Conservation (phyloP, 1,139 yeast genomes). For the Sporopachydermia cereana region DNA sequence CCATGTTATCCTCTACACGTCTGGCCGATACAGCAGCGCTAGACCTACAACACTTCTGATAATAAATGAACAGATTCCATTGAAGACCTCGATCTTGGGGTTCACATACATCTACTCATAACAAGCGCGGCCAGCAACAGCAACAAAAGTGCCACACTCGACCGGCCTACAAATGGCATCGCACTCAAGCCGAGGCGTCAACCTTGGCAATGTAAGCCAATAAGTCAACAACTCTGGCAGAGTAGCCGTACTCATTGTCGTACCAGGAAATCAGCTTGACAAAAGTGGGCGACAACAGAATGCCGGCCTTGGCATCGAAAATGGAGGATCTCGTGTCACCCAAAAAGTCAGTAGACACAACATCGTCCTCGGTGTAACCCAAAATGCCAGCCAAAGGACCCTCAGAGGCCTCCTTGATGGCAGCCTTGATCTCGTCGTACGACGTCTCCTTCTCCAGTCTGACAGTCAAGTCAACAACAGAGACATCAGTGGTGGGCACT, state of each 20-base stretch:
- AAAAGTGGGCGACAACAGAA: constrained; percentile 68
- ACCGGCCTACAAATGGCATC: constrained; percentile 2
- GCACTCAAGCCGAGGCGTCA: constrained; percentile 7
- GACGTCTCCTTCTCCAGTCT: constrained; percentile 59
- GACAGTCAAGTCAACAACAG: constrained; percentile 64
- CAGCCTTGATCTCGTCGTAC: constrained; percentile 65
- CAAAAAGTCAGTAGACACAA: constrained; percentile 76
- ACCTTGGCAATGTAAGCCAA: constrained; percentile 59
- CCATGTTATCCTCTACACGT: too few species aligned
- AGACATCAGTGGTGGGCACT: constrained; percentile 80
- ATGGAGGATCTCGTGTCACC: constrained; percentile 70
- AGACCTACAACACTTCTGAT: too few species aligned
- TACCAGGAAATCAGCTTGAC: constrained; percentile 84
- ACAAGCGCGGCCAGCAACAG: too few species aligned
- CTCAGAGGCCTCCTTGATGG: constrained; percentile 51
- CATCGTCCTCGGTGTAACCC: constrained; percentile 81
- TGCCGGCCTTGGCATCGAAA: constrained; percentile 81
- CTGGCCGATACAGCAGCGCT: too few species aligned
- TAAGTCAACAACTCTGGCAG: constrained; percentile 84
- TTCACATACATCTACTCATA: too few species aligned
- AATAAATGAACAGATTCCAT: too few species aligned
- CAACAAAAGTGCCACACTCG: too few species aligned
- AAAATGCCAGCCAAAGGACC: constrained; percentile 63
- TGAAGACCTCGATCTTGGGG: too few species aligned
- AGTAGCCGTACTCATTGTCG: constrained; percentile 88